Evolutionary conservation across 306 rosid genomes (phyloP).

Genomic region (Comarum palustre): DNA sequence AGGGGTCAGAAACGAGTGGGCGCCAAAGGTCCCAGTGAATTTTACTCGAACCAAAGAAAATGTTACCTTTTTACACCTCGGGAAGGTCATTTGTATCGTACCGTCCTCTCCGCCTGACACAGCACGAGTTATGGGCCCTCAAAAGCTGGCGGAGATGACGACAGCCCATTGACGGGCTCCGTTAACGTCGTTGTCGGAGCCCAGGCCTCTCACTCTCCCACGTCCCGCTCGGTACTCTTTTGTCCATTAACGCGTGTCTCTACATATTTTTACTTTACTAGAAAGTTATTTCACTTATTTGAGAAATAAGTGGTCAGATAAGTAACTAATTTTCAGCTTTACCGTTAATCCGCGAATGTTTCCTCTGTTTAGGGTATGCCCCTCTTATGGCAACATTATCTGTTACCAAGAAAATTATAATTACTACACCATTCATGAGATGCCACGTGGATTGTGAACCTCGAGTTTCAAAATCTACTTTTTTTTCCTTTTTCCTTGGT

Average conservation of each 20-base stretch:
- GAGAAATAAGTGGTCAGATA: neutral
- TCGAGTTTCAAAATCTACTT: no score
- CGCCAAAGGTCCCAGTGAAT: neutral
- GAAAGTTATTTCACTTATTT: neutral
- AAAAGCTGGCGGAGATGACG: constrained; percentile 26
- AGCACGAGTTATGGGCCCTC: neutral
- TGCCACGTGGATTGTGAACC: constrained; percentile 15
- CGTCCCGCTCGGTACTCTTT: constrained; percentile 20
- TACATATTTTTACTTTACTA: neutral
- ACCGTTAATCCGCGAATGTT: constrained; percentile 27
- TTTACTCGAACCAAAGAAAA: neutral
- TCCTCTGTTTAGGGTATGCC: constrained; percentile 27
- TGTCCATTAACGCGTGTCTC: neutral
- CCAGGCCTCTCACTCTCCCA: constrained; percentile 10
- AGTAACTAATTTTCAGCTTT: constrained; percentile 3
- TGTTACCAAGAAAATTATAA: neutral
- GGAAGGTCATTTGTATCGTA: constrained; percentile 44
- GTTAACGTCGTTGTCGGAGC: constrained; percentile 22
- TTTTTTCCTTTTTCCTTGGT: no score
- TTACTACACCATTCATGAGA: neutral
- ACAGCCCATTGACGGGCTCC: constrained; percentile 21
- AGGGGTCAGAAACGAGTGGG: neutral
- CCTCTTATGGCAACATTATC: constrained; percentile 9
- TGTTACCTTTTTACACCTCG: constrained; percentile 33
- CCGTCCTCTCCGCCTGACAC: constrained; percentile 31